Conservation (phyloP, 305 asterid genomes). For the Solanum hybrid region DNA sequence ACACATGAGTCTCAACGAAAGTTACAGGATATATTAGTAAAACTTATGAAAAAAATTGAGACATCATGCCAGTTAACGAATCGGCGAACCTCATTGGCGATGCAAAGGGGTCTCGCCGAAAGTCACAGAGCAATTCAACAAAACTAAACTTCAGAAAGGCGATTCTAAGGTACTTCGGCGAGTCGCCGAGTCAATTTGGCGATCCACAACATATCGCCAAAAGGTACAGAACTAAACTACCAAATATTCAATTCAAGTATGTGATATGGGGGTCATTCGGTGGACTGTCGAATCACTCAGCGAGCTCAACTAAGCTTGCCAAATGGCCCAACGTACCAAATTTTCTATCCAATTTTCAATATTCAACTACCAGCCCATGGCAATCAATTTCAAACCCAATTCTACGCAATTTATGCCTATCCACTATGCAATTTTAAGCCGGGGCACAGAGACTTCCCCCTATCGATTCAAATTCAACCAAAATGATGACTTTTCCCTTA, state of each 20-base stretch:
- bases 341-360: neutral
- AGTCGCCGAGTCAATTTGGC: neutral
- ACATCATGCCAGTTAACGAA: neutral
- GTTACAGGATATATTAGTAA: neutral
- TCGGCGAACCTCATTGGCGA: too few relatives aligned
- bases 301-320: neutral
- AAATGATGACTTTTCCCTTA: neutral
- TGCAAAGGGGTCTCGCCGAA: neutral
- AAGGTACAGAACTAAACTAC: neutral
- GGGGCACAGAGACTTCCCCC: neutral
- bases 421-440: neutral
- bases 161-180: neutral
- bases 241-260: neutral
- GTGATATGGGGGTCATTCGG: neutral
- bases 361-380: neutral
- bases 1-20: neutral
- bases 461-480: neutral
- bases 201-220: neutral
- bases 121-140: neutral
- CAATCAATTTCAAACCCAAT: neutral
- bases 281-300: neutral
- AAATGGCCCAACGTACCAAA: neutral
- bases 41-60: neutral
- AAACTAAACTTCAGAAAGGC: neutral
- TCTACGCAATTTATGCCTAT: neutral